phyloP scores from a whole-genome alignment of 176 grass and related monocot species.

The Musa beccarii region DNA sequence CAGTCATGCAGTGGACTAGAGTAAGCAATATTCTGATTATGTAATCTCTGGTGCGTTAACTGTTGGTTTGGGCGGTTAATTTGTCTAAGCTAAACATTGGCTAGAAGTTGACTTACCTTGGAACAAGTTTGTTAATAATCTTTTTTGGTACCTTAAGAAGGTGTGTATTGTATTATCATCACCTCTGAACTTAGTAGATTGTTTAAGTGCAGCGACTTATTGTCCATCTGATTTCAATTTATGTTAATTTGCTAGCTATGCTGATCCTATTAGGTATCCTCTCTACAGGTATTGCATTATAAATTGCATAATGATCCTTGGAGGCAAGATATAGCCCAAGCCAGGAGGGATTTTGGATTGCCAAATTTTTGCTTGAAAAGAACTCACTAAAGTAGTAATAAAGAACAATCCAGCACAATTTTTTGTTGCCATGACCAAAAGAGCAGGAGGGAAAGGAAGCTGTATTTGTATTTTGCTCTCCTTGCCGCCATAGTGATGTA shows the following conservation, averaged over 20 bases:
- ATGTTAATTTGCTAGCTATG: neutral
- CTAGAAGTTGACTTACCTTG: neutral
- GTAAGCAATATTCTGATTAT: neutral
- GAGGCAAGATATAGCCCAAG: constrained; percentile 41
- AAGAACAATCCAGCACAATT: neutral
- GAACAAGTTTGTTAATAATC: neutral
- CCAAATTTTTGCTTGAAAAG: constrained; percentile 38
- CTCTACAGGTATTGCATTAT: constrained; percentile 65
- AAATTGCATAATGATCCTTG: constrained; percentile 95
- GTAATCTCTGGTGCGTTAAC: neutral
- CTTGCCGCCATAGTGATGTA: too few relatives aligned
- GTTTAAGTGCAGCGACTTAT: neutral
- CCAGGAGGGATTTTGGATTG: constrained; percentile 45
- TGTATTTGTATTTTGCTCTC: too few relatives aligned
- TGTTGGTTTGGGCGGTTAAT: neutral
- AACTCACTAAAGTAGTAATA: constrained; percentile 23
- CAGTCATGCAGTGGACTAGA: neutral
- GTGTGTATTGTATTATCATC: neutral
- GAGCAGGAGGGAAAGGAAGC: too few relatives aligned
- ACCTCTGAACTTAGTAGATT: neutral
- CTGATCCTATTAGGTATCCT: neutral
- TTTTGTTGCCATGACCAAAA: too few relatives aligned
- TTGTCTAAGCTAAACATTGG: neutral
- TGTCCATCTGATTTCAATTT: neutral
- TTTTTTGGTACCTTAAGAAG: neutral